phyloP scores from a whole-genome alignment of 2,329 filamentous ascomycete species.

The Fusarium illudens region DNA sequence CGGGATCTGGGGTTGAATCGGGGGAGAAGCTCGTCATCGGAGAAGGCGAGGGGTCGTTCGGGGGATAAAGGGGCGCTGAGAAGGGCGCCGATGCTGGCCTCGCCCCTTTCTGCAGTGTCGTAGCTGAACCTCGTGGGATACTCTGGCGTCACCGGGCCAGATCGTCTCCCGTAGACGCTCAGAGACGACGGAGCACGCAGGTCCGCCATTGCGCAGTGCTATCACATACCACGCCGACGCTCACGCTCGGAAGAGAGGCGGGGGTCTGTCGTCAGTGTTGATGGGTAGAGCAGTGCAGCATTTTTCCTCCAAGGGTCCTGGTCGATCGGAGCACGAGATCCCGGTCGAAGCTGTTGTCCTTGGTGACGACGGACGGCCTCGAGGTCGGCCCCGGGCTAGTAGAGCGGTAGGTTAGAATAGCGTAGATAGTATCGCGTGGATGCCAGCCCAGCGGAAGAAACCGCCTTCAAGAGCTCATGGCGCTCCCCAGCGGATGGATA shows the following conservation, averaged over 20 bases:
- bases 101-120: constrained; percentile 35
- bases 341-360: constrained; percentile 31
- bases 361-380: constrained; percentile 31
- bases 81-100: constrained; percentile 39
- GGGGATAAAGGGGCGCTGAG: constrained; percentile 34
- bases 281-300: constrained; percentile 33
- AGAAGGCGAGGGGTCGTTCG: constrained; percentile 41
- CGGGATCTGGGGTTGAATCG: constrained; percentile 34
- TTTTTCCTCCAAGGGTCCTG: constrained; percentile 34
- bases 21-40: constrained; percentile 42
- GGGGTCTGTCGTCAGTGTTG: constrained; percentile 31
- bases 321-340: constrained; percentile 30
- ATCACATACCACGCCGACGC: constrained; percentile 36
- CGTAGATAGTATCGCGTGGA: constrained; percentile 20
- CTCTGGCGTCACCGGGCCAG: constrained; percentile 40
- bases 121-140: constrained; percentile 41
- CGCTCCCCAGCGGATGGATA: constrained; percentile 2
- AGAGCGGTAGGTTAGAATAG: constrained; percentile 14
- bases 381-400: constrained; percentile 1
- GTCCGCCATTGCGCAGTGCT: constrained; percentile 40
- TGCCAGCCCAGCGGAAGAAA: constrained; percentile 28
- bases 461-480: constrained; percentile 37
- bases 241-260: constrained; percentile 24
- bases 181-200: constrained; percentile 34
- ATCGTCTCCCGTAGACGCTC: constrained; percentile 38